Evolutionary conservation across 805 yeast genomes (phyloP), one percentile per base, ranked within the genome.

Genomic region (Teunomyces panamensis): DNA sequence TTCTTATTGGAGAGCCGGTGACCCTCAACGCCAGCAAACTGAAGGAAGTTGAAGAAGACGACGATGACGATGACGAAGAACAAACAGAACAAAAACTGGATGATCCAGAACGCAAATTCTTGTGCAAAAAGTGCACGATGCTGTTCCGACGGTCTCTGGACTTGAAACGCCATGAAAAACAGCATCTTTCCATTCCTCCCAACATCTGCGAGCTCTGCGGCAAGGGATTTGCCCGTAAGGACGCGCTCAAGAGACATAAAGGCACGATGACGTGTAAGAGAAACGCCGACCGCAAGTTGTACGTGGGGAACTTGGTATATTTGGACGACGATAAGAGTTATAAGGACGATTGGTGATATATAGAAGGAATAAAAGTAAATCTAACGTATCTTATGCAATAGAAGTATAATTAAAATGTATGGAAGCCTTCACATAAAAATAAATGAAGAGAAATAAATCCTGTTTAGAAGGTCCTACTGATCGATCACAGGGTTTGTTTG

Each of bases 161-260:
- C 64, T 71, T 85, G 55, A 83, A 83, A 60, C 74, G 92, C 47
- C 94, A 86, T 59, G 87, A 83, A 56, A 82, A 86, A 58, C 88
- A 85, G 37, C 95, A 87, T 65, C 65, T 84, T 42, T 74, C 82
- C 20, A 80, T 84, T 1, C 79, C 88, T 7, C 91, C 92, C 0
- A 84, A 87, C 58, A 80, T 85, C 42, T 87, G 95, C 64, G 80
- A 84, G 5, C 67, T 74, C 13, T 87, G 95, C 68, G 89, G 88
- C 32, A 87, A 87, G 59, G 91, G 94, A 0, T 87, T 87, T 73
- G 92, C 94, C 1, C 69, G 95, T 42, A 85, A 85, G 57, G 95
- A 87, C 65, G 94, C 94, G 0, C 69, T 87, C 56, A 87, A 86
- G 60, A 72, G 95, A 55, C 95, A 87, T 63, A 72, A 73, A 47